phyloP scores from a whole-genome alignment of 495 filamentous ascomycete species.

The Penicillium lividum region DNA sequence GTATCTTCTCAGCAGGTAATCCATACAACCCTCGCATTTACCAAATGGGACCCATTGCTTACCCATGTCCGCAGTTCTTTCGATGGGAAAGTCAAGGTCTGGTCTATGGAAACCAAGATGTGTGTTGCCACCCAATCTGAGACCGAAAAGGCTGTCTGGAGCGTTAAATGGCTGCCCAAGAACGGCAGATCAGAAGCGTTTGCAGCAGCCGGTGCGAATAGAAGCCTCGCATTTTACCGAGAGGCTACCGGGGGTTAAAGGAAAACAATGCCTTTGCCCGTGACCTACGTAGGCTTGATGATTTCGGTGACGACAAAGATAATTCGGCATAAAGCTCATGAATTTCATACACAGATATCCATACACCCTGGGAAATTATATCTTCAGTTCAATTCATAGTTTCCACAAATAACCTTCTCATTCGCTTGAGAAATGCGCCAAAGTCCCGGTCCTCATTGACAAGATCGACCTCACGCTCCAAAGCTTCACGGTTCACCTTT shows the following conservation, averaged over 20 bases:
- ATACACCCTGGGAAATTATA: background rate
- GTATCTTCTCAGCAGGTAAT: conserved; percentile 80
- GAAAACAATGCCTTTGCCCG: background rate
- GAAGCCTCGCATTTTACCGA: conserved; percentile 83
- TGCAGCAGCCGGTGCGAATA: conserved; percentile 77
- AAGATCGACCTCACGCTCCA: conserved; percentile 70
- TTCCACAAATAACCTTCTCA: conserved; percentile 81
- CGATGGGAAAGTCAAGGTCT: conserved; percentile 93
- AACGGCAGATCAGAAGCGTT: conserved; percentile 77
- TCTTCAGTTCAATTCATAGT: conserved; percentile 55
- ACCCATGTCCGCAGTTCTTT: conserved; percentile 55
- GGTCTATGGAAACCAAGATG: conserved; percentile 76
- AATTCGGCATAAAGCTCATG: conserved; percentile 19
- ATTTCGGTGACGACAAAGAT: conserved; percentile 15
- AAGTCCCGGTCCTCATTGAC: conserved; percentile 83
- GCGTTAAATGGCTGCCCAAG: conserved; percentile 86
- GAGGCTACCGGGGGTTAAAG: conserved; percentile 76
- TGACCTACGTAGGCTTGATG: conserved; percentile 8
- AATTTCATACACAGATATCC: conserved; percentile 17
- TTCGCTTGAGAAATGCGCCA: conserved; percentile 79
- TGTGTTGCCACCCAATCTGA: conserved; percentile 95
- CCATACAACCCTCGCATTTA: background rate
- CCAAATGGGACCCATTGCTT: conserved; percentile 7
- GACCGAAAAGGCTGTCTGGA: conserved; percentile 83
- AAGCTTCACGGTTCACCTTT: conserved; percentile 71